Conservation (phyloP, 208 protist species). For the Leishmania guyanensis region DNA sequence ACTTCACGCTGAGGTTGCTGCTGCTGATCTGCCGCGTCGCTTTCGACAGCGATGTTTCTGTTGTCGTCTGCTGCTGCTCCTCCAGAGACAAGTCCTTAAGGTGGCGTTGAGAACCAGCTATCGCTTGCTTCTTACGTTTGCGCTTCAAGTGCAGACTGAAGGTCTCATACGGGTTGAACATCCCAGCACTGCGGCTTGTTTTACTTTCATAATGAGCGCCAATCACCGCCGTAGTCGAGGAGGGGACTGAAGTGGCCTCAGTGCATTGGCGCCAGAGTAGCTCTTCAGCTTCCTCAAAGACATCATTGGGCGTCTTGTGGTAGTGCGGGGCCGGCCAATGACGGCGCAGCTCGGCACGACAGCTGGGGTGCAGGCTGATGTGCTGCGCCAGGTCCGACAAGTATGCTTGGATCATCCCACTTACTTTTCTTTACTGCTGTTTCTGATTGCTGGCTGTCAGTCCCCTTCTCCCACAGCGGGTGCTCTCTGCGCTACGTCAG, state of each 20-base stretch:
- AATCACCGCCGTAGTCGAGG: not conserved
- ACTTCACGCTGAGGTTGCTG: not conserved
- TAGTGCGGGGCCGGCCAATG: conserved; percentile 62
- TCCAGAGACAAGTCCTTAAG: not conserved
- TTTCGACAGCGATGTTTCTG: not conserved
- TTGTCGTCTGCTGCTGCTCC: not conserved
- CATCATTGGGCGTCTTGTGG: conserved; percentile 20
- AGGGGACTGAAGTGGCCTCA: not conserved
- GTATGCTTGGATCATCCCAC: conserved; percentile 10
- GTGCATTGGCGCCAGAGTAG: not conserved
- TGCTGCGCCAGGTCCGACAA: conserved; percentile 30
- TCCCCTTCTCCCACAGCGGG: not conserved
- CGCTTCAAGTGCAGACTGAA: not conserved
- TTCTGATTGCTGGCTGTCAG: not conserved
- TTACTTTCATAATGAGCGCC: not conserved
- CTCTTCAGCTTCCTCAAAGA: conserved; percentile 6
- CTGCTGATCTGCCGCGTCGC: not conserved
- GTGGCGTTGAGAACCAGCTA: not conserved
- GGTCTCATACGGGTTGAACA: conserved; percentile 13
- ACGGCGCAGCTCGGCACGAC: conserved; percentile 32
- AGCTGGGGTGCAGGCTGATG: conserved; percentile 44
- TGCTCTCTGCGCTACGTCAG: too few species aligned
- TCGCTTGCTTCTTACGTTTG: not conserved
- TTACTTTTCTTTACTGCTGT: not conserved
- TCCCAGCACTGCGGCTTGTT: not conserved